phyloP scores from a whole-genome alignment of 192 early-diverging fungal genomes.

The Coemansia sp. region DNA sequence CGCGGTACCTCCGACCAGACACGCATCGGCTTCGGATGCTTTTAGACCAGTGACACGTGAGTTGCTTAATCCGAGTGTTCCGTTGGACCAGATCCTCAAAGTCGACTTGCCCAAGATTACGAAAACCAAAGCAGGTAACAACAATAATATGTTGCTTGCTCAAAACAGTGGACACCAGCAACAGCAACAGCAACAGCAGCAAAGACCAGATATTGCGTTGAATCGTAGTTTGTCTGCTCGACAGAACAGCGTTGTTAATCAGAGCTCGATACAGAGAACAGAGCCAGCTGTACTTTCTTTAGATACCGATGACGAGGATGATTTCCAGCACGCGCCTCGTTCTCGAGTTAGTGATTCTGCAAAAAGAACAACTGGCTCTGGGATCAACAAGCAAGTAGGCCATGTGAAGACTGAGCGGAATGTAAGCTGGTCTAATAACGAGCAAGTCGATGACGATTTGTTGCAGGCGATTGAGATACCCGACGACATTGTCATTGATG shows the following conservation, averaged over 20 bases:
- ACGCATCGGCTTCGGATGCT: background rate
- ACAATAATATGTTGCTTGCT: background rate
- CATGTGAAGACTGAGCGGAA: background rate
- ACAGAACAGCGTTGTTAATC: background rate
- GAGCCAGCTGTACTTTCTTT: background rate
- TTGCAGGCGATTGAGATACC: slow-evolving; percentile 36
- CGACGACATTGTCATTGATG: slow-evolving; percentile 16
- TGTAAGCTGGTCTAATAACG: background rate
- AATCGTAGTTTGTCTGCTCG: background rate
- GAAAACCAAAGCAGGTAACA: background rate
- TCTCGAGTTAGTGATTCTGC: background rate
- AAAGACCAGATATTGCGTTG: background rate
- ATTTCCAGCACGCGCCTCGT: slow-evolving; percentile 24
- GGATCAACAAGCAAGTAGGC: background rate
- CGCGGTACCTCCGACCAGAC: slow-evolving; percentile 6
- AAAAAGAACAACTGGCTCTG: background rate
- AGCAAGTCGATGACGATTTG: slow-evolving; percentile 20
- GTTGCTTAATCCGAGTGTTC: slow-evolving; percentile 34
- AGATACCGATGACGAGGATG: slow-evolving; percentile 24
- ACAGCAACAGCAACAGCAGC: background rate
- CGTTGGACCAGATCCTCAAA: slow-evolving; percentile 25
- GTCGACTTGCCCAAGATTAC: background rate
- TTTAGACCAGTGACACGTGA: slow-evolving; percentile 24
- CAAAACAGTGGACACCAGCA: background rate
- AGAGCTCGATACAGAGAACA: background rate